Conservation (phyloP, 257 asterid genomes). For the Fraxinus pennsylvanica region DNA sequence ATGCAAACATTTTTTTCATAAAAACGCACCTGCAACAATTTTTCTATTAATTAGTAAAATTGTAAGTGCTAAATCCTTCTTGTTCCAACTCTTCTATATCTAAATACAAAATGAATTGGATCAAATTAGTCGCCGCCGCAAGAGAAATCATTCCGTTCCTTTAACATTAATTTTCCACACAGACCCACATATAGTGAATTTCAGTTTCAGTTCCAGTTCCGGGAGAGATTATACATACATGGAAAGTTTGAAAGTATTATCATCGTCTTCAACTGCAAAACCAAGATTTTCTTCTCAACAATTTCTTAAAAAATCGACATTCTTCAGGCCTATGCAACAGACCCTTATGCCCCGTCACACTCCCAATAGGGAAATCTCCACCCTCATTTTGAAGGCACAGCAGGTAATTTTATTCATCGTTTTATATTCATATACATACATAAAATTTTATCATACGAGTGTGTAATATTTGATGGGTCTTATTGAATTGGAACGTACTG, state of each 20-base stretch:
- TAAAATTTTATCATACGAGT: not conserved
- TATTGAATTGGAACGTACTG: not conserved
- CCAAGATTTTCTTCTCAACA: constrained; percentile 29
- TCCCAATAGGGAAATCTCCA: constrained; percentile 22
- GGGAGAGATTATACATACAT: not conserved
- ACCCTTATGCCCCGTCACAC: constrained; percentile 27
- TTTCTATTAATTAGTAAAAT: no score
- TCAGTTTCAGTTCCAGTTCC: not conserved
- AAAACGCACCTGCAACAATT: no score
- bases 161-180: not conserved
- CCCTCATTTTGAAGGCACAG: constrained; percentile 51
- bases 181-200: not conserved
- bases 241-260: constrained; percentile 36
- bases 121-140: not conserved
- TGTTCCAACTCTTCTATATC: no score
- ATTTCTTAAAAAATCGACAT: constrained; percentile 31
- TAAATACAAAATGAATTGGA: no score
- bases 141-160: not conserved
- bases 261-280: constrained; percentile 26
- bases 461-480: constrained; percentile 19
- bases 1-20: no score
- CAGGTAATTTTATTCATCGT: constrained; percentile 42
- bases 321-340: constrained; percentile 35
- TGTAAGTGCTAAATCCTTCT: no score
- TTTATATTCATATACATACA: not conserved